A percentile compares a stretch with the other conserved stretches of the same genome.
phyloP scores from a whole-genome alignment of 2,329 filamentous ascomycete species.

The Aspergillus sp. region DNA sequence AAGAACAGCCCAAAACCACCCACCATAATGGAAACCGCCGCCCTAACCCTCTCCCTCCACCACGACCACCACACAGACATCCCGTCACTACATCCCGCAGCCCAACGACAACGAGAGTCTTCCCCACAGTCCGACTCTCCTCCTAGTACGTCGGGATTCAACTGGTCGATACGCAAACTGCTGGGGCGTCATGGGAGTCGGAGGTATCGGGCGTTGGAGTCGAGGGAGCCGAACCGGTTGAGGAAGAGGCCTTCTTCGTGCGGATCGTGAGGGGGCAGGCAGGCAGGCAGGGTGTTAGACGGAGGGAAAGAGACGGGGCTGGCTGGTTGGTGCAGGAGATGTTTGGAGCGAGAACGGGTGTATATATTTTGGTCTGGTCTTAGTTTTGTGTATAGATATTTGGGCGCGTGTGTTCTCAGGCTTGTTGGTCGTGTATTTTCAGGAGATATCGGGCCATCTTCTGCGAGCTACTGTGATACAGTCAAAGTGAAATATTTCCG shows the following conservation, averaged over 20 bases:
- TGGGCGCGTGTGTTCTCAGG: neutral
- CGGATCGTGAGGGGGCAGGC: neutral
- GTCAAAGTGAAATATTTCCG: neutral
- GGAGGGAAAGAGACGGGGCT: neutral
- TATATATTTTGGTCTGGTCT: neutral
- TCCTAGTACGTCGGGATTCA: too few species aligned
- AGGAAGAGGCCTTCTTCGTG: slow-evolving; percentile 12
- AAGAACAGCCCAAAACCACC: too few species aligned
- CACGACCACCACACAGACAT: slow-evolving; percentile 1
- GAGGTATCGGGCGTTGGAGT: slow-evolving; percentile 22
- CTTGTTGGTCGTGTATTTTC: neutral
- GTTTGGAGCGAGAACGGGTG: neutral
- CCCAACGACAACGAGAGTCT: neutral
- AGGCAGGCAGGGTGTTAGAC: neutral
- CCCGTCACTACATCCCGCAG: slow-evolving; percentile 2
- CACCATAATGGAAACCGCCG: neutral
- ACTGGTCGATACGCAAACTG: slow-evolving; percentile 21
- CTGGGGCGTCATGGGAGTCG: slow-evolving; percentile 18
- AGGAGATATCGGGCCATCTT: neutral
- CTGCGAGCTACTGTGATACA: neutral
- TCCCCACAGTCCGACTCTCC: slow-evolving; percentile 7
- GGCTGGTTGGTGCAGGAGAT: neutral
- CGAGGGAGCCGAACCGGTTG: slow-evolving; percentile 20
- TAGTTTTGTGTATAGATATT: neutral
- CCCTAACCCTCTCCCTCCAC: slow-evolving; percentile 1